These are phyloP conservation scores for Liquidambar formosana DNA, from an alignment of 164 flowering plant species.

Conservation along the genomic window DNA sequence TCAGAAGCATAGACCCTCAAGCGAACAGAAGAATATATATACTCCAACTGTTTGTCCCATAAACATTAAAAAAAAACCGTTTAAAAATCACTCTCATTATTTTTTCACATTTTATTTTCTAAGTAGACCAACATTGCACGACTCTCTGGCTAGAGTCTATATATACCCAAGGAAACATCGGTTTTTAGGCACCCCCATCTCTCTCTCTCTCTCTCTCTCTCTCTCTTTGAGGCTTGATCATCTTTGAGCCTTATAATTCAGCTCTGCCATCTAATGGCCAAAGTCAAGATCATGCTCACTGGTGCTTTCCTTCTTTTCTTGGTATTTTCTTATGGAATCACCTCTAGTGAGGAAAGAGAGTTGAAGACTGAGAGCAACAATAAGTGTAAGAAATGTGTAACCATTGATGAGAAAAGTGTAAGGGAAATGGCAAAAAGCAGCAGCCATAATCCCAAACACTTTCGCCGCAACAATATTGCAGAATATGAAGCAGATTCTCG, in stretches of 20 bases:
- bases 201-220: not conserved
- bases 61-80: not conserved
- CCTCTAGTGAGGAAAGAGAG: conserved; percentile 24
- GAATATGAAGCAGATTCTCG: not conserved
- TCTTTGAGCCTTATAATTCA: not conserved
- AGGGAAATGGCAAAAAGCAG: not conserved
- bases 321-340: conserved; percentile 13
- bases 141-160: not conserved
- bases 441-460: no score
- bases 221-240: no score
- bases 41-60: not conserved
- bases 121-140: not conserved
- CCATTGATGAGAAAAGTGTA: not conserved
- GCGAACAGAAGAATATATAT: not conserved
- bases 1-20: not conserved
- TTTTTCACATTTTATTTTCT: not conserved
- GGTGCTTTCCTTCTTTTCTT: conserved; percentile 19
- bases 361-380: not conserved
- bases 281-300: conserved; percentile 18
- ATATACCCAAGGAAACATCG: conserved; percentile 3
- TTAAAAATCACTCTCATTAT: not conserved
- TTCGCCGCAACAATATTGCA: not conserved
- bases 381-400: not conserved
- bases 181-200: not conserved
- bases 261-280: conserved; percentile 24